Base-by-base conservation (phyloP, 176 grass and related monocot species). In the Hordeum marinum region DNA sequence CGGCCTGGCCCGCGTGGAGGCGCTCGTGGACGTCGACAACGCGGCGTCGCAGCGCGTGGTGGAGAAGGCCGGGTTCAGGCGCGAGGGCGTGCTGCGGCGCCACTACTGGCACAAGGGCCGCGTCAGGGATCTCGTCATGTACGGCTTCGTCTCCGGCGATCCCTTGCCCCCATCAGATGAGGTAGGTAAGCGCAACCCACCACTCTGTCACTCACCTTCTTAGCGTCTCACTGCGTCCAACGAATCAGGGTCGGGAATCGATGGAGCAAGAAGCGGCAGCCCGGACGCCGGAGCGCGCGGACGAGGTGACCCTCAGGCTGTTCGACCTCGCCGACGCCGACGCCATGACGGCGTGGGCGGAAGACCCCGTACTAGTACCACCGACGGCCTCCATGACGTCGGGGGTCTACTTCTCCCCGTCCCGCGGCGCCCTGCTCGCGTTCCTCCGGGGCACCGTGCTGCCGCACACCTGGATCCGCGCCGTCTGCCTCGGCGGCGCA, bases 1-100 rank as follows among this genome's bases (percentile, higher is more conserved):
- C 2, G 91, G 85, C 2, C 71, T 95, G 82, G 82, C 21, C 46
- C 90, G 93, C 74, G 84, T 98, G 7, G 91, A 95, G 84, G 91
- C 91, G 54, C 70, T 93, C 18, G 93, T 98, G 72, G 91, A 93
- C 61, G 87, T 93, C n/a, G 77, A 87, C 59, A 95, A 98, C 86
- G 39, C 50, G 72, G 91, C 83, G 66, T 95, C 93, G 17, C 93
- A 94, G 66, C 89, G 88, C 83, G 91, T 95, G 48, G 75, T 65
- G 76, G 91, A 92, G 96, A 98, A 95, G 83, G 91, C 74, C 52
- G 93, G 91, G 43, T 79, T 98, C 63, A 63, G 23, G 5, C 94
- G 84, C 46, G 96, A 98, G 66, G 93, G 93, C 37, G 80, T 95
- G 43, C 80, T 98, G 6, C 85, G 91, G 42, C 64, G 87, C 10